These are phyloP conservation scores for Carallia brachiata DNA, from an alignment of 345 rosid species.

Conservation along the genomic window DNA sequence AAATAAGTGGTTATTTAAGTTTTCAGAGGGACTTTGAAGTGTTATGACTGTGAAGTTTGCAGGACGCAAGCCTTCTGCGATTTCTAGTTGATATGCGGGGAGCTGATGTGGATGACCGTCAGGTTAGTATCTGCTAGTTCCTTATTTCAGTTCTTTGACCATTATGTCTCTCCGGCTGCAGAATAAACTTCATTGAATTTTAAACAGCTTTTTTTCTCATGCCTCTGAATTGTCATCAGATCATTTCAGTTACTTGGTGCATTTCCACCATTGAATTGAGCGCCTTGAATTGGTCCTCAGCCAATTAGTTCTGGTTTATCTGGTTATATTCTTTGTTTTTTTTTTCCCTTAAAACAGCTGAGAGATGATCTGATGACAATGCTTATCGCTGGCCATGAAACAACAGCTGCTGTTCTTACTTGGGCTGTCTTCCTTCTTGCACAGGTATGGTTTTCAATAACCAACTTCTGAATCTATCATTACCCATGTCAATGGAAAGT, in stretches of 20 bases:
- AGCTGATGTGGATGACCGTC: slow-evolving; percentile 38
- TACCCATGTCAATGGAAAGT: background rate
- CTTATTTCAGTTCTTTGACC: background rate
- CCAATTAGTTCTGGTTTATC: background rate
- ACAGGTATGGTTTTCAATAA: slow-evolving; percentile 47
- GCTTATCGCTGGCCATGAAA: slow-evolving; percentile 96
- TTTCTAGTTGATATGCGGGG: slow-evolving; percentile 95
- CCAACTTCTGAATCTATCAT: slow-evolving; percentile 8
- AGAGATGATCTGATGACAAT: slow-evolving; percentile 94
- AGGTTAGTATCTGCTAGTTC: slow-evolving; percentile 42
- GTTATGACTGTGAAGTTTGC: slow-evolving; percentile 30
- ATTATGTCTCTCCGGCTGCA: background rate
- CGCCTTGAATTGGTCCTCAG: background rate
- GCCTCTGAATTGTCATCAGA: too few species aligned
- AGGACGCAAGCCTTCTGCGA: slow-evolving; percentile 93
- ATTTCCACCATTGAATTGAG: background rate
- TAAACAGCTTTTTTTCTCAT: background rate
- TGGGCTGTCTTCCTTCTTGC: slow-evolving; percentile 94
- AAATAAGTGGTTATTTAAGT: background rate
- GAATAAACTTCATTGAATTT: background rate
- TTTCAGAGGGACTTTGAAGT: background rate
- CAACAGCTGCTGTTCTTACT: slow-evolving; percentile 96
- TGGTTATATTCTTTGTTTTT: slow-evolving; percentile 7
- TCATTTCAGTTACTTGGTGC: too few species aligned
- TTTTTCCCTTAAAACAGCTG: slow-evolving; percentile 45